Base-by-base conservation (phyloP, 331 rosid species). In the Quercus phellos region DNA sequence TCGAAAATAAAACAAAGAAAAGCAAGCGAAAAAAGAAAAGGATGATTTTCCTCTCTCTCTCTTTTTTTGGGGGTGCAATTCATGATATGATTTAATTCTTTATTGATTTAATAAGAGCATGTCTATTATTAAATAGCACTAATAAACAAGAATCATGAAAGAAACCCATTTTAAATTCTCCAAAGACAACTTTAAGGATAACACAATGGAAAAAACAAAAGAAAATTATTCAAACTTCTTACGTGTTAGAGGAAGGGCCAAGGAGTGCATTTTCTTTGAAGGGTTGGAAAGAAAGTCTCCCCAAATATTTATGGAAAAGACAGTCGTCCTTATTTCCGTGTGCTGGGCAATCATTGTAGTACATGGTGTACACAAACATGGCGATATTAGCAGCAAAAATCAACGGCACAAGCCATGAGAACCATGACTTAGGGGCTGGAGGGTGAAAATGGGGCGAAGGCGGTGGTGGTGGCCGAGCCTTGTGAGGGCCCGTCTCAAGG, bases 241-340 rank as follows among this genome's bases (percentile, higher is more conserved):
- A 90, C 97, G 90, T 81, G 77, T 24, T 55, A 51, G 72, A 50
- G 4, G 96, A 54, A 71, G 98, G 98, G 78, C 99, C 99, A 55
- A 94, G 83, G 81, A 92, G 94, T 34, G 88, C 86, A 73, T 94
- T 94, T 85, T 91, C 90, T 1, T 22, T 46, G 68, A 87, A 81
- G n/a, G 99, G 96, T 72, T 95, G 87, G 79, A 92, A 95, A 69
- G 98, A 87, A 81, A 85, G 90, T 19, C 92, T 89, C 30, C 88
- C 91, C 17, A 95, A 71, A 6, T 74, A 18, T 0, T 80, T 8
- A 6, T 29, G 13, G 76, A 88, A 22, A 42, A 94, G 67, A 63
- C 99, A 94, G 4, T 24, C 58, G 2, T 74, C 24, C 16, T 56
- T 60, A 4, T 35, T 75, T 1, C 55, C 71, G 22, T 27, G 50